Base-by-base conservation (phyloP, 768 basidiomycete genomes). In the Pilatotrama ljubarskyi region DNA sequence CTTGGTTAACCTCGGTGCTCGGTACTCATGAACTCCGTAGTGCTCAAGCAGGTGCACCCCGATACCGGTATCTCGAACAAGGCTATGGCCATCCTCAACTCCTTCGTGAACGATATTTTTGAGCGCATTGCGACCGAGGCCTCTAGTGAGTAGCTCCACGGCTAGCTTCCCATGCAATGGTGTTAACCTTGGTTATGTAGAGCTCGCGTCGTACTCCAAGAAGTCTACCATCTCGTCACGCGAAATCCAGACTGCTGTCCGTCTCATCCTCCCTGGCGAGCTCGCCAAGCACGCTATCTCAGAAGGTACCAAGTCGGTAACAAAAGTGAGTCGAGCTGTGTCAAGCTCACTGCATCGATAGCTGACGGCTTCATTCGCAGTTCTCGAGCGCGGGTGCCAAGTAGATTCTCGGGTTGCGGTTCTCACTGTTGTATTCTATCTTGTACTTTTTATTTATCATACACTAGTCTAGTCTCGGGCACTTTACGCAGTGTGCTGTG, bases 21-120 rank as follows among this genome's bases (percentile, higher is more conserved):
- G n/a, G n/a, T n/a, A n/a, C 29, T 32, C 29, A 54, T 51, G 55
- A 50, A 52, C 36, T 64, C 43, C 50, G 58, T 68, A 93, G 94
- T 95, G 68, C 85, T 96, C 63, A 94, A 93, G 78, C 94, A 98
- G 80, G 95, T 98, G 60, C 96, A 98, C 81, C 94, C 95, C 51
- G 96, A 98, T 72, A 98, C 93, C 51, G 96, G 95, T 88, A 98
- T 98, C 79, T 95, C 95, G 55, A 98, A 97, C 87, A 96, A 96
- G 82, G 94, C 93, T 20, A 95, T 96, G 93, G 90, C 93, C 61
- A 95, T 97, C 72, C 77, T 97, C 58, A 96, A 96, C 82, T 92
- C 89, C 58, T 97, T 97, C 72, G 94, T 97, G 70, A 95, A 95
- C 69, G 94, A 97, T 68, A 96, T 93, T 66, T 94, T 93, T 65